Percentiles rank a stretch among this genome's conserved stretches.
These are phyloP conservation scores for Achaetomiella virescens DNA, from an alignment of 495 filamentous ascomycete genomes.

Conservation along the genomic window DNA sequence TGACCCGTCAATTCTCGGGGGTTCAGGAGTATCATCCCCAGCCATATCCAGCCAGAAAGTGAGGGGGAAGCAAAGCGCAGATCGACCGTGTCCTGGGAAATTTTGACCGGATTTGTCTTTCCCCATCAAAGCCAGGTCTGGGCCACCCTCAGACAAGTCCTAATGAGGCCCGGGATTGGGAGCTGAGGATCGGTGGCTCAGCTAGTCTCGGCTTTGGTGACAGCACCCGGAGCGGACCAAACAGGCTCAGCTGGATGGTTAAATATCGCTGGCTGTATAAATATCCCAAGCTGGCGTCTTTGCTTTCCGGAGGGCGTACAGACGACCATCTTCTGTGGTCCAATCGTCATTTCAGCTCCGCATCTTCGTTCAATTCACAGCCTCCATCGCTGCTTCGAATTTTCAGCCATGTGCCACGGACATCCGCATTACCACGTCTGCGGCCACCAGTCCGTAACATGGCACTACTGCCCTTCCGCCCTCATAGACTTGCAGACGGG, in stretches of 20 bases:
- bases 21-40: neutral
- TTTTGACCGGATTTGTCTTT: neutral
- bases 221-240: neutral
- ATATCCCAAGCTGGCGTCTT: neutral
- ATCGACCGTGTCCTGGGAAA: neutral
- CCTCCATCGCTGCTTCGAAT: neutral
- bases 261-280: neutral
- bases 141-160: neutral
- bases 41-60: neutral
- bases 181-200: neutral
- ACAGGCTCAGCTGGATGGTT: neutral
- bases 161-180: neutral
- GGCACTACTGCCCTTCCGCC: conserved; percentile 41
- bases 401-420: conserved; percentile 37
- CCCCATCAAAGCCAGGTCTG: neutral
- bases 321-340: neutral
- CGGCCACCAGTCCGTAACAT: conserved; percentile 38
- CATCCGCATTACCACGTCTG: conserved; percentile 39
- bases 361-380: neutral
- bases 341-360: neutral
- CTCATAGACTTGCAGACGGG: conserved; percentile 37
- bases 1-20: no score
- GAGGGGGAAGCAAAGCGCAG: neutral
- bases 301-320: neutral
- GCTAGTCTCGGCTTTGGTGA: neutral